phyloP scores from a whole-genome alignment of 169 alveolate genomes.

The Plasmodium cynomolgi region DNA sequence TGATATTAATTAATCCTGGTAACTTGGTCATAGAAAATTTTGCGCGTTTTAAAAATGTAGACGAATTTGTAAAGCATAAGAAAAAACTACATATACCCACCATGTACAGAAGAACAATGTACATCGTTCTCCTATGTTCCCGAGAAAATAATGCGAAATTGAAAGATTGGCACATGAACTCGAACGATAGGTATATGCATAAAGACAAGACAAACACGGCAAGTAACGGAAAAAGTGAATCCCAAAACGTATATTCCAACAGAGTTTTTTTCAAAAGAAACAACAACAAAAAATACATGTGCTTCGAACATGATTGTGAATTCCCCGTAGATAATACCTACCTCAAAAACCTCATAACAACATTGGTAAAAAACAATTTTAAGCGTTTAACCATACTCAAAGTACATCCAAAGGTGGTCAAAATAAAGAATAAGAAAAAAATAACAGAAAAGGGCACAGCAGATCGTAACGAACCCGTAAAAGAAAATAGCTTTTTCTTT shows the following conservation, averaged over 20 bases:
- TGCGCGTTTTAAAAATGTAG: constrained; percentile 18
- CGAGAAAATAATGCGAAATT: constrained; percentile 4
- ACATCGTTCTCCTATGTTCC: constrained; percentile 1
- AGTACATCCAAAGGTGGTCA: background rate
- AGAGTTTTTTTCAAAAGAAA: constrained; percentile 20
- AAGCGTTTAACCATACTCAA: constrained; percentile 38
- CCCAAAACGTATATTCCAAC: background rate
- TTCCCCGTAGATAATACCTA: background rate
- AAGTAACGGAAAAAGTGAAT: background rate
- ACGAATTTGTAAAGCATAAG: constrained; percentile 49
- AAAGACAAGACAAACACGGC: background rate
- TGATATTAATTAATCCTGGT: constrained; percentile 16
- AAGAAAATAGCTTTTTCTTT: constrained; percentile 43
- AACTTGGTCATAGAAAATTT: constrained; percentile 41
- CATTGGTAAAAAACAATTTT: constrained; percentile 31
- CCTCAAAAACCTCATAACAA: constrained; percentile 25
- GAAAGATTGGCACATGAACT: background rate
- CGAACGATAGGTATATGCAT: background rate
- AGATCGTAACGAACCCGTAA: background rate
- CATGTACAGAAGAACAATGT: constrained; percentile 1
- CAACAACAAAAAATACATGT: constrained; percentile 5
- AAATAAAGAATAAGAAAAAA: constrained; percentile 35
- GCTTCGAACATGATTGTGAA: background rate
- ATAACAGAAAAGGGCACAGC: background rate
- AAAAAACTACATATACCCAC: constrained; percentile 2